Evolutionary conservation across 2,329 filamentous ascomycete species (phyloP).

Genomic region (Calonectria pteridis): DNA sequence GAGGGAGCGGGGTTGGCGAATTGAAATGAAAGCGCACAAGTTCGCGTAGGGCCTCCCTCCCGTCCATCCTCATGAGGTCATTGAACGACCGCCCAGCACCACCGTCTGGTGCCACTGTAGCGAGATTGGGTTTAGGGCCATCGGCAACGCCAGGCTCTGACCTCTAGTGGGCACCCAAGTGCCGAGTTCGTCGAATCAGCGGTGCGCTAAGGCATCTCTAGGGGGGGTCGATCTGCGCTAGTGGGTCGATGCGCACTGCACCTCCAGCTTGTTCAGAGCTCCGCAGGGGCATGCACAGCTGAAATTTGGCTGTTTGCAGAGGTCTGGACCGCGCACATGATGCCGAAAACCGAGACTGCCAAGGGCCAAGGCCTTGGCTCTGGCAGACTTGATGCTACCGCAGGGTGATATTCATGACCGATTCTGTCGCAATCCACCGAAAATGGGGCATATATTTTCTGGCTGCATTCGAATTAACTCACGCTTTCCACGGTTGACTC

Average conservation of each 20-base stretch:
- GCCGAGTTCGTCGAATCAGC: slow-evolving; percentile 3
- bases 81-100: neutral
- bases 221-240: slow-evolving; percentile 7
- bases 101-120: neutral
- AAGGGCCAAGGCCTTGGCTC: neutral
- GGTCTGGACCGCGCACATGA: neutral
- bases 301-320: neutral
- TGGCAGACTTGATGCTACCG: neutral
- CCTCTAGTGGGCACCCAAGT: slow-evolving; percentile 9
- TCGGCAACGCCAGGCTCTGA: slow-evolving; percentile 6
- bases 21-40: slow-evolving; percentile 1
- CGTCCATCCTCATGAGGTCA: slow-evolving; percentile 21
- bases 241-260: slow-evolving; percentile 20
- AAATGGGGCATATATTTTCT: neutral
- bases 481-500: neutral
- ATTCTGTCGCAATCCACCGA: neutral
- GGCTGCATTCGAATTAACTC: neutral
- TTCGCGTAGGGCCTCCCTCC: neutral
- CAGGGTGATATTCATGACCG: neutral
- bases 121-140: slow-evolving; percentile 18
- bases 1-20: neutral
- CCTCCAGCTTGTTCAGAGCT: slow-evolving; percentile 6
- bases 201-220: neutral
- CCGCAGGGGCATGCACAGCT: neutral
- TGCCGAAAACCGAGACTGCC: slow-evolving; percentile 1